phyloP scores from a whole-genome alignment of 2,329 filamentous ascomycete genomes.

The Teratosphaeria viscida region DNA sequence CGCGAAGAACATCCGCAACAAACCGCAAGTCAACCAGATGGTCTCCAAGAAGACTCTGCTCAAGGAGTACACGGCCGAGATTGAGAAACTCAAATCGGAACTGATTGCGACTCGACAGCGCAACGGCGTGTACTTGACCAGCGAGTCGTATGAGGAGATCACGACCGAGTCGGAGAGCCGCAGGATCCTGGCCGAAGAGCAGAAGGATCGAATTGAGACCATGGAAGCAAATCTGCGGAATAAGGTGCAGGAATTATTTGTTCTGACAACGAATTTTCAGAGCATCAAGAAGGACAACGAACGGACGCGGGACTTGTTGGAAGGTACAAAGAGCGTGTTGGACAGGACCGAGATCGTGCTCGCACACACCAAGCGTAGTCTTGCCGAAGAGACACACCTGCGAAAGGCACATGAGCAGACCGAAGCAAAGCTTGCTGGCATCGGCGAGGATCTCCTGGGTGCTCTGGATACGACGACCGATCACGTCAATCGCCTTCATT shows the following conservation, averaged over 20 bases:
- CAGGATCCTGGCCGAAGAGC: conserved; percentile 83
- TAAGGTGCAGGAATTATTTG: conserved; percentile 87
- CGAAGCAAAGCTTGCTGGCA: conserved; percentile 61
- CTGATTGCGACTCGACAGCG: conserved; percentile 84
- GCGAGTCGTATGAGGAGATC: conserved; percentile 82
- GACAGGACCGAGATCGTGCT: conserved; percentile 83
- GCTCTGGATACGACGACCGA: conserved; percentile 68
- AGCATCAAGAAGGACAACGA: conserved; percentile 85
- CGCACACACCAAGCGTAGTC: conserved; percentile 59
- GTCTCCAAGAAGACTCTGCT: conserved; percentile 89
- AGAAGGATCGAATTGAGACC: conserved; percentile 81
- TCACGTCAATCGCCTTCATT: conserved; percentile 72
- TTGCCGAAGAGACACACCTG: conserved; percentile 69
- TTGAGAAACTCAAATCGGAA: conserved; percentile 89
- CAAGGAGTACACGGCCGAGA: conserved; percentile 80
- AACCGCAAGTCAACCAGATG: conserved; percentile 86
- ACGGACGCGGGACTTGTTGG: conserved; percentile 57
- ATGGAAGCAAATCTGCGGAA: conserved; percentile 84
- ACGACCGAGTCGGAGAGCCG: conserved; percentile 85
- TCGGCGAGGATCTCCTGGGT: conserved; percentile 66
- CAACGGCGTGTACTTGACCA: conserved; percentile 88
- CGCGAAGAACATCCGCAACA: conserved; percentile 97
- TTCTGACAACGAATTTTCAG: conserved; percentile 77
- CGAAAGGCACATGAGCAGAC: conserved; percentile 79
- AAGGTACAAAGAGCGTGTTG: conserved; percentile 69